Conservation (phyloP, 179 eudicot genomes). For the Vitellaria paradoxa region DNA sequence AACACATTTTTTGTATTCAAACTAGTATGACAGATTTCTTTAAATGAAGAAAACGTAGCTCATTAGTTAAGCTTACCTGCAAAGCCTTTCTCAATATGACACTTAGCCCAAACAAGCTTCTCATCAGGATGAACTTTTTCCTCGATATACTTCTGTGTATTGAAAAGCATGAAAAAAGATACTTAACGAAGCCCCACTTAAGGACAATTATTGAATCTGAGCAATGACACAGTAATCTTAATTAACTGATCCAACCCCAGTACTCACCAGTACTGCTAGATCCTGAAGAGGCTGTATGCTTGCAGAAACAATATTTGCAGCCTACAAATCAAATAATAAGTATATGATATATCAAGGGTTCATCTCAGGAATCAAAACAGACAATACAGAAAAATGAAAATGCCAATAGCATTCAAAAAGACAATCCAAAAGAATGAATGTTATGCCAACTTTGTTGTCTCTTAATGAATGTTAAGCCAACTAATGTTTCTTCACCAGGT, state of each 20-base stretch:
- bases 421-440: neutral
- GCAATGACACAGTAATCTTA: neutral
- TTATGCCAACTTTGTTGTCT: neutral
- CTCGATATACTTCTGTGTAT: slow-evolving; percentile 56
- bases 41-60: neutral
- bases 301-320: slow-evolving; percentile 72
- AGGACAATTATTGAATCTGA: neutral
- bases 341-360: neutral
- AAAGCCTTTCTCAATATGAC: slow-evolving; percentile 68
- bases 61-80: slow-evolving; percentile 39
- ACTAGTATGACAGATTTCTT: neutral
- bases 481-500: neutral
- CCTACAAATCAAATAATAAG: slow-evolving; percentile 33
- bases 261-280: slow-evolving; percentile 53
- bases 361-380: neutral
- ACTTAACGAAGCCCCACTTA: neutral
- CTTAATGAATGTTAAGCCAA: neutral
- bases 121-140: slow-evolving; percentile 76
- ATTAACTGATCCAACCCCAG: neutral
- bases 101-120: slow-evolving; percentile 56
- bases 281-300: slow-evolving; percentile 85
- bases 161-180: slow-evolving; percentile 2
- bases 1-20: neutral
- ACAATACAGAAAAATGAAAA: neutral
- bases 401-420: neutral